These are phyloP conservation scores for Russula compacta DNA, from an alignment of 768 basidiomycete genomes.

Conservation along the genomic window DNA sequence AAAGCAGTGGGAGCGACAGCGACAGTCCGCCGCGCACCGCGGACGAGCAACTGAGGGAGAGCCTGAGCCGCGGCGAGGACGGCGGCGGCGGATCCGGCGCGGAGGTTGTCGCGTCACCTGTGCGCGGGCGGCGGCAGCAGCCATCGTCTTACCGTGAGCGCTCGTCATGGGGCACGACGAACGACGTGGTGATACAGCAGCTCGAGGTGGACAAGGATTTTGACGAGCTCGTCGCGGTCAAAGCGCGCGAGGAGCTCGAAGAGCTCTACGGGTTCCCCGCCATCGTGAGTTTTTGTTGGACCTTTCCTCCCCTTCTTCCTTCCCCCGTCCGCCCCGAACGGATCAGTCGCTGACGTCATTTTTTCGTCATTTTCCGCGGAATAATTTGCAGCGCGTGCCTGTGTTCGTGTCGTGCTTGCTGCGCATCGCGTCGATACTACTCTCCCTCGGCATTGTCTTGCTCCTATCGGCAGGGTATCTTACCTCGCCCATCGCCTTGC, in stretches of 20 bases:
- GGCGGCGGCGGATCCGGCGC: neutral
- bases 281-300: slow-evolving; percentile 50
- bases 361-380: neutral
- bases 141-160: neutral
- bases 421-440: slow-evolving; percentile 62
- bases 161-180: neutral
- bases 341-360: slow-evolving; percentile 2
- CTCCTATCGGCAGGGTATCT: slow-evolving; percentile 54
- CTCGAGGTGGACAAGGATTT: slow-evolving; percentile 55
- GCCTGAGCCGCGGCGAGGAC: slow-evolving; percentile 11
- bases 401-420: slow-evolving; percentile 72
- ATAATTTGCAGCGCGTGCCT: slow-evolving; percentile 51
- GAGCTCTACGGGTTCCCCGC: slow-evolving; percentile 72
- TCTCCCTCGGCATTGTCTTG: slow-evolving; percentile 59
- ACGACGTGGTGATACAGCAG: slow-evolving; percentile 24
- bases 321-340: no score
- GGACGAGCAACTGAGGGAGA: slow-evolving; percentile 10
- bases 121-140: neutral
- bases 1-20: slow-evolving; percentile 10
- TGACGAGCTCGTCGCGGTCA: slow-evolving; percentile 52
- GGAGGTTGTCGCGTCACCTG: neutral
- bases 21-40: neutral
- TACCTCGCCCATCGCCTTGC: slow-evolving; percentile 34
- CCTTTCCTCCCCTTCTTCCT: neutral
- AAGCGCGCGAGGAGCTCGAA: slow-evolving; percentile 67